These are phyloP conservation scores for Byssoonygena ceratinophila DNA, from an alignment of 2,329 filamentous ascomycete genomes.

Conservation along the genomic window DNA sequence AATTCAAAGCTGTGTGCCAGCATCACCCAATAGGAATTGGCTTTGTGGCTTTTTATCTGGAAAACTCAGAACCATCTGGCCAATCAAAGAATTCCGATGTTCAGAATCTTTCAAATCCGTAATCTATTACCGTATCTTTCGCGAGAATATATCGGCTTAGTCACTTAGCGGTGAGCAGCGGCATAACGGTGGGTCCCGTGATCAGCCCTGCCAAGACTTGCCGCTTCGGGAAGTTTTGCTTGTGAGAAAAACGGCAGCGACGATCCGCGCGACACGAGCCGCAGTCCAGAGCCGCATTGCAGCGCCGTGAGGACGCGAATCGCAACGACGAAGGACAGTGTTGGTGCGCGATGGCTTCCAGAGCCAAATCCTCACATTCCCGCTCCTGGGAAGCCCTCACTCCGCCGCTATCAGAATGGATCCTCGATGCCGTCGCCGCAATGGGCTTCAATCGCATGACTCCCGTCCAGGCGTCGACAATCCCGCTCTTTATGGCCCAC, in stretches of 20 bases:
- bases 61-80: too few species aligned
- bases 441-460: constrained; percentile 86
- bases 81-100: background rate
- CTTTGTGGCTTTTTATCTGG: too few species aligned
- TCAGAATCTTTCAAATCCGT: background rate
- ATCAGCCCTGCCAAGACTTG: constrained; percentile 4
- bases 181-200: background rate
- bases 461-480: constrained; percentile 84
- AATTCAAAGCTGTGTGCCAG: too few species aligned
- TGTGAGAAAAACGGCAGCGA: background rate
- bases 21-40: background rate
- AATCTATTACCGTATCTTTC: background rate
- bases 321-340: background rate
- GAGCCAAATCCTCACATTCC: constrained; percentile 39
- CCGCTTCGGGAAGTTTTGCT: background rate
- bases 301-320: too few species aligned
- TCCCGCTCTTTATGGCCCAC: constrained; percentile 77
- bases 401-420: constrained; percentile 67
- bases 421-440: constrained; percentile 67
- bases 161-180: background rate
- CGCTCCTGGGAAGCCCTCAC: constrained; percentile 59
- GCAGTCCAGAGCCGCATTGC: background rate
- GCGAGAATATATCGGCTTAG: background rate
- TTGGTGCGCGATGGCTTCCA: constrained; percentile 24
- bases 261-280: too few species aligned